Base-by-base conservation (phyloP, 2,329 filamentous ascomycete genomes). In the Emmonsiellopsis sp. region DNA sequence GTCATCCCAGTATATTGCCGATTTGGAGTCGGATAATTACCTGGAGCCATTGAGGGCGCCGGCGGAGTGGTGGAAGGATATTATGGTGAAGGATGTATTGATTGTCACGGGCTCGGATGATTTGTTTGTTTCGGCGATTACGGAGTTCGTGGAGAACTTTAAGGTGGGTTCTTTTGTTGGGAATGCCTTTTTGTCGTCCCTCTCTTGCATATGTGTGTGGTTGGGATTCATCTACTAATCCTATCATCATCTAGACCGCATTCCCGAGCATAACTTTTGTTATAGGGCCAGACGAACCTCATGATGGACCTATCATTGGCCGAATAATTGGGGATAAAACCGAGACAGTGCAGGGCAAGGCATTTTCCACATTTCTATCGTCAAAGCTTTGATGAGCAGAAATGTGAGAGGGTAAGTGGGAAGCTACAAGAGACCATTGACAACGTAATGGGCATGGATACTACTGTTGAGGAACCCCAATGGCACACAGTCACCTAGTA, bases 91-190 rank as follows among this genome's bases (percentile, higher is more conserved):
- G 16, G 70, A 76, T 42, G 68, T 83, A 1, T 60, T 82, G 26
- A 70, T 84, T 5, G 75, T 76, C 57, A 78, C 70, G 1, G 82
- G 82, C 0, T 75, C 69, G 1, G 74, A 77, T 48, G 82, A 85
- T 66, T 69, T 82, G 11, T 57, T 84, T 30, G 65, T 81, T 35
- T 81, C 82, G 58, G 71, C 76, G 11, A 82, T 85, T 49, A 61
- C 72, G 48, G 71, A 75, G 16, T 76, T 83, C 57, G 71, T 69
- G 20, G 63, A 66, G 46, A 77, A 72, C 53, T 68, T 83, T 30
- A 70, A 72, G 58, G 66, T 70, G 34, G 70, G 70, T 41, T 31
- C 11, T 50, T 34, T 30, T 34, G 6, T 26, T n/a, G 13, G 16
- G 20, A 30, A 32, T 31, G 4, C 15, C 7, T 11, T 37, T 37